These are phyloP conservation scores for Periconia macrospinosa DNA, from an alignment of 2,329 filamentous ascomycete species.

Conservation along the genomic window DNA sequence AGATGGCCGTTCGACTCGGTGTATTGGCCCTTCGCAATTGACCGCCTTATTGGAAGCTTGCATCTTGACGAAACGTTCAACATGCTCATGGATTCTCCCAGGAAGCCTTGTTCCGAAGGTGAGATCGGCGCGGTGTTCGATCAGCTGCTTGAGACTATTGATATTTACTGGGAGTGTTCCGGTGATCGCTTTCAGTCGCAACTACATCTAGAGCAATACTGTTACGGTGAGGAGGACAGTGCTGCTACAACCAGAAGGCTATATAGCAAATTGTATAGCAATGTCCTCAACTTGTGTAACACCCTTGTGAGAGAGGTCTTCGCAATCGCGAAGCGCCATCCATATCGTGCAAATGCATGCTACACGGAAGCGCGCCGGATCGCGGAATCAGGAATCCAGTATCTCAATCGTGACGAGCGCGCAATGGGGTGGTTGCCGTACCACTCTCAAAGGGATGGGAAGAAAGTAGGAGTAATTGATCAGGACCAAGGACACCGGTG, in stretches of 20 bases:
- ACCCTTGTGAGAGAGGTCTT: background rate
- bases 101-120: background rate
- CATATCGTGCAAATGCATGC: background rate
- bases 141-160: background rate
- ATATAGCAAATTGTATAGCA: background rate
- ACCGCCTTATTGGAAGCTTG: background rate
- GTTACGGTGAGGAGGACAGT: background rate
- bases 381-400: constrained; percentile 10
- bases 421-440: background rate
- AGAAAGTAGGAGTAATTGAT: too few species aligned
- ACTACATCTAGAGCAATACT: too few species aligned
- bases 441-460: too few species aligned
- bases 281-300: constrained; percentile 4
- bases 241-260: background rate
- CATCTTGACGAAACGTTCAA: background rate
- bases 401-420: constrained; percentile 6
- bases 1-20: constrained; percentile 1
- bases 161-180: constrained; percentile 12
- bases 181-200: background rate
- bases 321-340: constrained; percentile 4
- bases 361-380: constrained; percentile 4
- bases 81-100: background rate
- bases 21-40: background rate
- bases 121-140: background rate
- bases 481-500: too few species aligned